These are phyloP conservation scores for Letharia columbiana DNA, from an alignment of 495 filamentous ascomycete genomes.

Conservation along the genomic window DNA sequence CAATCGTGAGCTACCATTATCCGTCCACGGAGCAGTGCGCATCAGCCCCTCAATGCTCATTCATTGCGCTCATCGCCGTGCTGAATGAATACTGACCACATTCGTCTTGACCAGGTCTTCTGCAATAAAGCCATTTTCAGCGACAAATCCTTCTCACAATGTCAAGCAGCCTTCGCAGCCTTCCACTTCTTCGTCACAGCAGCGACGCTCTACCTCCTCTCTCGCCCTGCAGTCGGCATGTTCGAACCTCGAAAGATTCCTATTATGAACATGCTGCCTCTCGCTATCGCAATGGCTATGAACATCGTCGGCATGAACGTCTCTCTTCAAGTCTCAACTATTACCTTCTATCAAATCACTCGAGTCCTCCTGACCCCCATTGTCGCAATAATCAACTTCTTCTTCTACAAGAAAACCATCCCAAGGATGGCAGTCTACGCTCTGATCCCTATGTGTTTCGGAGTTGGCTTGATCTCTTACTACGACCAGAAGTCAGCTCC, in stretches of 20 bases:
- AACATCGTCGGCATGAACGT: conserved; percentile 71
- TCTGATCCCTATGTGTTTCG: conserved; percentile 56
- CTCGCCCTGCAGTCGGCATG: conserved; percentile 50
- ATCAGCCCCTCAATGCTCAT: background rate
- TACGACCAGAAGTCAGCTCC: conserved; percentile 52
- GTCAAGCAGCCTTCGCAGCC: conserved; percentile 59
- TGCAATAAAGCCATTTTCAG: conserved; percentile 71
- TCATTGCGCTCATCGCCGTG: background rate
- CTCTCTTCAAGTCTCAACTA: conserved; percentile 59
- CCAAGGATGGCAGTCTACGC: conserved; percentile 38
- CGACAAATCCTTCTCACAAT: conserved; percentile 53
- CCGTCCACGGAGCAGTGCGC: background rate
- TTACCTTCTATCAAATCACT: conserved; percentile 69
- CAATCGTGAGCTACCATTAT: conserved; percentile 20
- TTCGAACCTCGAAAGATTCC: conserved; percentile 50
- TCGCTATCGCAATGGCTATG: conserved; percentile 53
- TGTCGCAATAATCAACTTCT: conserved; percentile 57
- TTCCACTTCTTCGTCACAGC: conserved; percentile 69
- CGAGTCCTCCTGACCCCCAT: conserved; percentile 63
- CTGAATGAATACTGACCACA: background rate
- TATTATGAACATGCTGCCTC: conserved; percentile 52
- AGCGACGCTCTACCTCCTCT: conserved; percentile 55
- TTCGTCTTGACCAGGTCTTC: conserved; percentile 47
- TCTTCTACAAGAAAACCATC: conserved; percentile 53
- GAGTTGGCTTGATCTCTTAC: conserved; percentile 63